Evolutionary conservation across 2,329 filamentous ascomycete genomes (phyloP).

Genomic region (Thermothelomyces thermophilus): DNA sequence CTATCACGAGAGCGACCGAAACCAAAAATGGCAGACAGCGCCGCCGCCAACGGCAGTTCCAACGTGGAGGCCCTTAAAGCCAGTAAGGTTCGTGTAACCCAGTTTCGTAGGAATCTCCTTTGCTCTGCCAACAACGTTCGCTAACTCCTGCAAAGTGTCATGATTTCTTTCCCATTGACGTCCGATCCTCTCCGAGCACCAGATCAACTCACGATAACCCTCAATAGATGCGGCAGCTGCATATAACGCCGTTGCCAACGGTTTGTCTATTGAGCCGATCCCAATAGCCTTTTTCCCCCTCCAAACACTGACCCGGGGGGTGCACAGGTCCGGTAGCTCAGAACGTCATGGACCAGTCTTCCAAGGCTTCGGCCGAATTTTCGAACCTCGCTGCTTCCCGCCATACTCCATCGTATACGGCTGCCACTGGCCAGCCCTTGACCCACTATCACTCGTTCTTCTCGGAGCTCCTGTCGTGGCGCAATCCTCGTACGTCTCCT

Average conservation of each 20-base stretch:
- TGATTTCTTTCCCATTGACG: constrained; percentile 18
- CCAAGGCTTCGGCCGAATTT: constrained; percentile 50
- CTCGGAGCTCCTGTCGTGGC: constrained; percentile 61
- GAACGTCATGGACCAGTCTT: constrained; percentile 50
- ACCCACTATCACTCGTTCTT: constrained; percentile 69
- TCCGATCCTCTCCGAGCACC: constrained; percentile 12
- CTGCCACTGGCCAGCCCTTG: constrained; percentile 56
- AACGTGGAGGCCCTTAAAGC: constrained; percentile 42
- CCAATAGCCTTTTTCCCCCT: not conserved
- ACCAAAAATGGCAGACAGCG: constrained; percentile 38
- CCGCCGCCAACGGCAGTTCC: constrained; percentile 41
- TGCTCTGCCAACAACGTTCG: constrained; percentile 7
- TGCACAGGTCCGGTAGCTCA: constrained; percentile 50
- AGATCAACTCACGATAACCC: constrained; percentile 29
- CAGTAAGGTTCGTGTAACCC: constrained; percentile 39
- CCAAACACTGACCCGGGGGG: constrained; percentile 17
- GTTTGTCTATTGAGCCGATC: constrained; percentile 27
- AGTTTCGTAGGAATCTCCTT: not conserved
- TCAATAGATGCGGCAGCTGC: constrained; percentile 43
- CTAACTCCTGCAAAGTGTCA: constrained; percentile 34
- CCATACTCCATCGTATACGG: constrained; percentile 45
- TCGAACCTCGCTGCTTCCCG: constrained; percentile 52
- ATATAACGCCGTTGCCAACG: constrained; percentile 42
- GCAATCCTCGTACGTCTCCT: constrained; percentile 53
- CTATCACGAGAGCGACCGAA: constrained; percentile 13